Base-by-base conservation (phyloP, 371 early-diverging fungal genomes). In the Mortierella sp. region DNA sequence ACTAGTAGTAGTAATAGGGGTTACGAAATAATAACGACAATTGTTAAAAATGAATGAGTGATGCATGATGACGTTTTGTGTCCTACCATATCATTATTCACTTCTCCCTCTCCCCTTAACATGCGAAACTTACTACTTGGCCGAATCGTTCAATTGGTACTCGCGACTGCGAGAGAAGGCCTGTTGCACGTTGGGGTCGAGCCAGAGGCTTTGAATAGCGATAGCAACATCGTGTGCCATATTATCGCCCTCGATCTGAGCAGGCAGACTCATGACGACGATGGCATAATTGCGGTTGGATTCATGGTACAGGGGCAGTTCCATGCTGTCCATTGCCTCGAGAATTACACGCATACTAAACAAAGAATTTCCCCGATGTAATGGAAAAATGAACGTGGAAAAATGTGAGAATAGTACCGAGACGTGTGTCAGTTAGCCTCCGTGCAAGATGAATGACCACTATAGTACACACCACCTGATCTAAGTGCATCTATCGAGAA, bases 141-240 rank as follows among this genome's bases (percentile, higher is more conserved):
- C 96, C 19, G 97, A 97, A 76, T 96, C 95, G 89, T 97, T 96
- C 55, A 98, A 90, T 89, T 98, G 98, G 89, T 95, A 99, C 89
- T 98, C 98, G 72, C 96, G 91, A n/a, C 95, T 94, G 76, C 98
- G 91, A n/a, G 88, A 87, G 87, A 96, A 96, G 75, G 97, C 95
- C 55, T 94, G 93, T 83, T 91, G 92, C 45, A 99, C 94, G 73
- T 97, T 97, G 2, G 80, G 77, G 89, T 99, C 99, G 42, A 82
- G 75, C 98, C 98, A 99, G 24, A 99, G 92, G 63, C 84, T 80
- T 82, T 92, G 91, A 45, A 99, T 90, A 16, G 97, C 98, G 19
- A 88, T 88, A 2, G 96, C 93, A 9, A 96, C 93, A 19, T 97
- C 96, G 2, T 92, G 83, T 38, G 97, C 94, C 80, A 98, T 90